phyloP scores from a whole-genome alignment of 768 basidiomycete species.

The Russula emetica region DNA sequence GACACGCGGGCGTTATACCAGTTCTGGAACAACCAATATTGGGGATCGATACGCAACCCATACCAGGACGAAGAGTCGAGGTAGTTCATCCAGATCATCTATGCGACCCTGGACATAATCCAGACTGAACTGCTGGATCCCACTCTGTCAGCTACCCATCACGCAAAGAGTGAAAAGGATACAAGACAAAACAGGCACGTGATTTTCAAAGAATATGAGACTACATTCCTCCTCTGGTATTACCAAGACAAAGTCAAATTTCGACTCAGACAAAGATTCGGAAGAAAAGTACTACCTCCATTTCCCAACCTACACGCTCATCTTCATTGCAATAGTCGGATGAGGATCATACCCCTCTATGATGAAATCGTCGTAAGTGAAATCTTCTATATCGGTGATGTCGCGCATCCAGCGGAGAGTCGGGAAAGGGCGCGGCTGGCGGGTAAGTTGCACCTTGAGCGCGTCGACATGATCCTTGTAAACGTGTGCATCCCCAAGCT shows the following conservation, averaged over 20 bases:
- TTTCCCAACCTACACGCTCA: conserved; percentile 59
- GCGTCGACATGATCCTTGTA: conserved; percentile 90
- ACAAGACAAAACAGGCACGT: background rate
- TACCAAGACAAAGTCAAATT: conserved; percentile 8
- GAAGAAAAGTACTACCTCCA: conserved; percentile 31
- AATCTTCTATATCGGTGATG: conserved; percentile 72
- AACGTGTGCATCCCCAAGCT: conserved; percentile 97
- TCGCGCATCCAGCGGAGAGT: conserved; percentile 68
- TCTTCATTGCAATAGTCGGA: conserved; percentile 88
- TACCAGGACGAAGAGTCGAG: background rate
- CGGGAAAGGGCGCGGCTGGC: conserved; percentile 80
- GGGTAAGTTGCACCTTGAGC: conserved; percentile 72
- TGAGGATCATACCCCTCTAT: conserved; percentile 86
- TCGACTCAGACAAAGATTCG: background rate
- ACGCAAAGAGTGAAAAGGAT: background rate
- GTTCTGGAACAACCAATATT: background rate
- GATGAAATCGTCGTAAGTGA: conserved; percentile 72
- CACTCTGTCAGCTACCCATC: conserved; percentile 3
- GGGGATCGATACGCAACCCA: background rate
- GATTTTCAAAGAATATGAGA: background rate
- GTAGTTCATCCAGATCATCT: background rate
- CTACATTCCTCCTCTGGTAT: background rate
- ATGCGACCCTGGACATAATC: background rate
- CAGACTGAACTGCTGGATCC: background rate
- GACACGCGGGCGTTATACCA: background rate